These are phyloP conservation scores for Rhodomyrtus tomentosa DNA, from an alignment of 345 rosid species.

Conservation along the genomic window DNA sequence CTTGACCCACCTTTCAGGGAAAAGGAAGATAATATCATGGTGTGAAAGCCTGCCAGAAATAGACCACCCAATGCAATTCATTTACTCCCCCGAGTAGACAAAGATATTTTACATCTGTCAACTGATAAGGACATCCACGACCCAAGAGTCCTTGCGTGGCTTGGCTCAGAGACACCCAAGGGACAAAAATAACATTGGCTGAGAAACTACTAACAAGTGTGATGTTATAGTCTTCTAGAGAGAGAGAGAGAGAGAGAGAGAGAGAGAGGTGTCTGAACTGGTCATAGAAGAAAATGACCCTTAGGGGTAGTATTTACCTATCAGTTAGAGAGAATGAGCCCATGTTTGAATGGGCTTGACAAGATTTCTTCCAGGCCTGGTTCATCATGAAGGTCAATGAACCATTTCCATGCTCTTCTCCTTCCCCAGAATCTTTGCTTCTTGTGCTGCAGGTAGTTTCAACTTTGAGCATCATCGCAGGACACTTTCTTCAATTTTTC, in stretches of 20 bases:
- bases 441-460: background rate
- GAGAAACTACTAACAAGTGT: background rate
- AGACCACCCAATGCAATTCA: background rate
- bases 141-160: background rate
- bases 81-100: background rate
- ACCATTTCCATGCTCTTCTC: background rate
- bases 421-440: background rate
- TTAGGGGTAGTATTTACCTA: background rate
- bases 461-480: background rate
- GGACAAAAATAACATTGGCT: background rate
- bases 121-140: background rate
- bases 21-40: background rate
- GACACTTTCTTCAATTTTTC: background rate
- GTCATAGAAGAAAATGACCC: background rate
- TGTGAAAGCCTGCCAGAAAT: background rate
- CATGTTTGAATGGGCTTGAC: background rate
- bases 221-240: background rate
- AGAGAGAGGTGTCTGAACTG: background rate
- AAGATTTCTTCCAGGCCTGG: background rate
- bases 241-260: background rate
- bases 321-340: background rate
- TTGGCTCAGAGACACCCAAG: background rate
- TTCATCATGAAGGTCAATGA: background rate
- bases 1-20: background rate
- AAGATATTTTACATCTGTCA: background rate